Evolutionary conservation across 1,284 basidiomycete genomes (phyloP), one percentile per base, ranked within the genome.

Genomic region (Marasmius fiardii): DNA sequence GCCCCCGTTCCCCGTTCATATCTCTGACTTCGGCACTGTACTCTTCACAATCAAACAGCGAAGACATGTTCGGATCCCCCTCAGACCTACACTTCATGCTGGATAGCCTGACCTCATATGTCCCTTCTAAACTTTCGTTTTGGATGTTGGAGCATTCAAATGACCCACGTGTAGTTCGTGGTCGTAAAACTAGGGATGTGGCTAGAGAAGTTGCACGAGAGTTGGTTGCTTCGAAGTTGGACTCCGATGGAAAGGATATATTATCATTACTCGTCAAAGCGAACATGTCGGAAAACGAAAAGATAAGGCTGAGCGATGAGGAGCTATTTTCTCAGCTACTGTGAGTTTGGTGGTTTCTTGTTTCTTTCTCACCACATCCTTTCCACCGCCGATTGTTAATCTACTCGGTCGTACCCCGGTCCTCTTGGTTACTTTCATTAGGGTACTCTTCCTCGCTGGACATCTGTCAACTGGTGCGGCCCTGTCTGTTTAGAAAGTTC

Each of bases 271-370:
- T 47, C 83, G 83, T 83, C 45, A 77, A 74, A 63, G 81, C 82
- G 5, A 85, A 85, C 57, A 69, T 70, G 43, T 74, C 76, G 3
- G 71, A 78, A 45, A 68, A 78, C 11, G 72, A 72, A 47, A 74
- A 70, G 55, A 68, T 68, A 20, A 71, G 70, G 53, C 66, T 86
- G 52, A 74, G 62, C 4, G 77, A 83, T 24, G 74, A 76, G 24
- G 85, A 85, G 58, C 65, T 85, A 60, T 60, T 80, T 2, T 67
- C 81, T 7, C 80, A 85, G 63, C 80, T 87, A 75, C 69, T 77
- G 77, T 79, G 57, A 33, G 67, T 61, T 20, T 5, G 26, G 20
- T 10, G 18, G 35, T 7, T 39, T 26, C 7, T 26, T 26, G 26
- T n/a, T 37, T 18, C 35, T 26, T 16, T 37, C n/a, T 20, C 24